These are phyloP conservation scores for Wallacemonas collosoma DNA, from an alignment of 208 protist genomes.

Conservation along the genomic window DNA sequence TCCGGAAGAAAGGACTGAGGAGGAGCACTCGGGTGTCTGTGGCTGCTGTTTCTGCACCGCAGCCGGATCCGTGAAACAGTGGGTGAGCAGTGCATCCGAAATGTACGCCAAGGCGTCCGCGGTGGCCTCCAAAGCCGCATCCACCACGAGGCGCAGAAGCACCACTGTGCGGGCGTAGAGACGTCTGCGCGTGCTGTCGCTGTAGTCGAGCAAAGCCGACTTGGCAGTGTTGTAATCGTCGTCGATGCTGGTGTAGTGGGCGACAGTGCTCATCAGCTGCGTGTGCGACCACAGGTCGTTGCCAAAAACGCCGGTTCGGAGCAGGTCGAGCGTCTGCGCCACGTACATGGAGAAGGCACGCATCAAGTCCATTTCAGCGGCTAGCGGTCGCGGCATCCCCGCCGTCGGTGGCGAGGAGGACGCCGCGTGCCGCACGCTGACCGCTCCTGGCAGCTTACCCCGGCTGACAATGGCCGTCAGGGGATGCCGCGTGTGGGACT, in stretches of 20 bases:
- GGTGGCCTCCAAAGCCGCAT: constrained; percentile 26
- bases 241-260: constrained; percentile 61
- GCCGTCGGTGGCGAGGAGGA: background rate
- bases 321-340: constrained; percentile 36
- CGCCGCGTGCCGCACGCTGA: background rate
- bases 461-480: background rate
- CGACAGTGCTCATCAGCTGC: constrained; percentile 39
- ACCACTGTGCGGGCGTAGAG: constrained; percentile 31
- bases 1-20: background rate
- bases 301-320: constrained; percentile 5
- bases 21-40: background rate
- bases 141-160: constrained; percentile 28
- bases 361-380: constrained; percentile 52
- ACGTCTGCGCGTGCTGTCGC: background rate
- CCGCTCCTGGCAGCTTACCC: background rate
- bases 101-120: constrained; percentile 31
- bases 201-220: constrained; percentile 17
- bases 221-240: constrained; percentile 49
- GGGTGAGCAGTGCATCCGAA: constrained; percentile 8
- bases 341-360: constrained; percentile 46
- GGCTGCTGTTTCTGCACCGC: background rate
- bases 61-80: background rate
- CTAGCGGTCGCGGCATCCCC: constrained; percentile 21
- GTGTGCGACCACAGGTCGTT: background rate
- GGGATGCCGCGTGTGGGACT: constrained; percentile 26